These are phyloP conservation scores for Dispira simplex DNA, from an alignment of 192 early-diverging fungal genomes.

Conservation along the genomic window DNA sequence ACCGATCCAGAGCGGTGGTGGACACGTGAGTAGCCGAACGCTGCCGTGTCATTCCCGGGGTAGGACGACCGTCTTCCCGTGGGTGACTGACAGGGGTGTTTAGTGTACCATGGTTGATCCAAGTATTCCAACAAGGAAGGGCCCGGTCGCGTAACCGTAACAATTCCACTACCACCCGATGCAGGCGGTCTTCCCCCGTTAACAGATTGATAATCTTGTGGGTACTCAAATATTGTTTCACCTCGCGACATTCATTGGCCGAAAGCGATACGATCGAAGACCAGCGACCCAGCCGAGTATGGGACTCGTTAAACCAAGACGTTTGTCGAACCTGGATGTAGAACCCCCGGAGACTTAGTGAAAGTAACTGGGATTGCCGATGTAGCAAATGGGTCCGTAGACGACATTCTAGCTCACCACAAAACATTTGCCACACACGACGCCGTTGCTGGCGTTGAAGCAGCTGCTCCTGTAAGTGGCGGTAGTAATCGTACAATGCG, in stretches of 20 bases:
- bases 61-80: neutral
- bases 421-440: neutral
- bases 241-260: constrained; percentile 1
- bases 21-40: neutral
- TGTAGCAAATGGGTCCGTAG: neutral
- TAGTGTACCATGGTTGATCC: neutral
- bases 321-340: neutral
- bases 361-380: constrained; percentile 5
- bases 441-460: neutral
- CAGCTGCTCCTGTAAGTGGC: neutral
- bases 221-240: constrained; percentile 1
- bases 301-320: neutral
- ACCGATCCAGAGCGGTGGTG: no score
- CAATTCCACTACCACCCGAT: constrained; percentile 7
- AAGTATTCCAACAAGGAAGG: neutral
- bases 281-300: neutral
- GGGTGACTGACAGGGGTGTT: neutral
- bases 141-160: neutral
- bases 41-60: neutral
- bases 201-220: neutral
- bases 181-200: constrained; percentile 9
- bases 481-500: neutral
- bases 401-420: neutral
- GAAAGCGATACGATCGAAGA: neutral
- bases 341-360: neutral